A percentile compares a stretch with the other conserved stretches of the same genome.
Evolutionary conservation across 257 asterid genomes (phyloP).

Genomic region (Solanum habrochaites): DNA sequence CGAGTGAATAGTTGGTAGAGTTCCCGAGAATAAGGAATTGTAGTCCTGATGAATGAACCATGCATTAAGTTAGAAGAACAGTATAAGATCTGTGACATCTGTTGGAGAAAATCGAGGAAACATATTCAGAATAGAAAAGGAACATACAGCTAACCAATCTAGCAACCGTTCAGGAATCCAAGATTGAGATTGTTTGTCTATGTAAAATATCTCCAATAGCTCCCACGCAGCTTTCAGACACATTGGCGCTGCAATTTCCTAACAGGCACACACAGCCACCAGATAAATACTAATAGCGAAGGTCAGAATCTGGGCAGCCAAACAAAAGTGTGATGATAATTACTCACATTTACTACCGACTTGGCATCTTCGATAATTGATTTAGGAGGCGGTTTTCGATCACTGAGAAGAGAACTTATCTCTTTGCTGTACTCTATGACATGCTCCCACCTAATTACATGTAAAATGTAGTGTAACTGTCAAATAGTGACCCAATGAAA

Average conservation of each 20-base stretch:
- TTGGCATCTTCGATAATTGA: constrained; percentile 65
- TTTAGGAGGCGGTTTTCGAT: constrained; percentile 32
- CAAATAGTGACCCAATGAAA: neutral
- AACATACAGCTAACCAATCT: constrained; percentile 89
- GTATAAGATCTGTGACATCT: neutral
- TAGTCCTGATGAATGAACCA: constrained; percentile 47
- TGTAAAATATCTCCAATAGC: constrained; percentile 84
- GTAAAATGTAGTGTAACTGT: neutral
- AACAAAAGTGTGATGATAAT: constrained; percentile 2
- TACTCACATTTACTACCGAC: constrained; percentile 41
- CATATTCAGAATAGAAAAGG: neutral
- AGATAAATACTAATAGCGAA: constrained; percentile 1
- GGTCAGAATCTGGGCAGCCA: neutral
- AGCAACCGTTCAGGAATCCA: constrained; percentile 84
- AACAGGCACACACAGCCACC: constrained; percentile 6
- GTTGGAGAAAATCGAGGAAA: neutral
- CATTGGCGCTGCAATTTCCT: constrained; percentile 63
- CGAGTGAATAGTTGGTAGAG: constrained; percentile 59
- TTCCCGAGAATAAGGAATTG: constrained; percentile 61
- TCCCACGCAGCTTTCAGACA: constrained; percentile 92
- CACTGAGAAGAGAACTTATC: constrained; percentile 57
- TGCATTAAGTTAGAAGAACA: neutral
- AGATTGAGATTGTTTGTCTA: constrained; percentile 67
- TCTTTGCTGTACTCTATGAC: constrained; percentile 85
- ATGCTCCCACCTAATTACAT: constrained; percentile 63